Evolutionary conservation across 495 filamentous ascomycete species (phyloP), one percentile per base, ranked within the genome.

Genomic region (Neurospora hispaniola): DNA sequence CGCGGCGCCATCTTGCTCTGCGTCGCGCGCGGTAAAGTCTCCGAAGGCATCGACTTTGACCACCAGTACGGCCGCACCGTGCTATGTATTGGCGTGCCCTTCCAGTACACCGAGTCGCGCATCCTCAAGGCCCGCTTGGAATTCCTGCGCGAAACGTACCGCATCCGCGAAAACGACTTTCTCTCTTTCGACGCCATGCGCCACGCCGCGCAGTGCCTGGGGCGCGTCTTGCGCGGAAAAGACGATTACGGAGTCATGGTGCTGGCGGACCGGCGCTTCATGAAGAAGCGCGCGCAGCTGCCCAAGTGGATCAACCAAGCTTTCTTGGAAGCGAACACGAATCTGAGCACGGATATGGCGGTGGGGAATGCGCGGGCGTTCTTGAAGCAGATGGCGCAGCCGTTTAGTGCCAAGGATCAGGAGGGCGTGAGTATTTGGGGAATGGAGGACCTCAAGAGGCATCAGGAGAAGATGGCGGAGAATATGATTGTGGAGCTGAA

Each of bases 231-330:
- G 38, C 88, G 96, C 73, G 96, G 96, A 42, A 99, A 99, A 81
- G 96, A 98, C 79, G 96, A 99, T 80, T 99, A 99, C 82, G 96
- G 96, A 4, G 91, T 98, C 81, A 99, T 99, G 96, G 94, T 99
- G 14, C 83, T 99, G 20, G 96, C 96, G 18, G 96, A 99, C 81
- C 87, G 91, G 12, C 88, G 96, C 8, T 99, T 98, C 83, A 88
- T 91, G 79, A 92, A 92, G 83, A 98, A 98, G 82, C 87, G 95
- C 39, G 85, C 78, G 14, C 96, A 99, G 82, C 85, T 99, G 69
- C 96, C 96, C 2, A 97, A 97, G 79, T 99, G 96, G 96, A 99
- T 99, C 80, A 92, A 91, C 76, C 92, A 96, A 78, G 94, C 92
- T 1, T 84, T 99, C 78, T 79, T 91, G 23, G 94, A 97, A 20